phyloP scores from a whole-genome alignment of 306 rosid genomes.

The Cucumis melo region DNA sequence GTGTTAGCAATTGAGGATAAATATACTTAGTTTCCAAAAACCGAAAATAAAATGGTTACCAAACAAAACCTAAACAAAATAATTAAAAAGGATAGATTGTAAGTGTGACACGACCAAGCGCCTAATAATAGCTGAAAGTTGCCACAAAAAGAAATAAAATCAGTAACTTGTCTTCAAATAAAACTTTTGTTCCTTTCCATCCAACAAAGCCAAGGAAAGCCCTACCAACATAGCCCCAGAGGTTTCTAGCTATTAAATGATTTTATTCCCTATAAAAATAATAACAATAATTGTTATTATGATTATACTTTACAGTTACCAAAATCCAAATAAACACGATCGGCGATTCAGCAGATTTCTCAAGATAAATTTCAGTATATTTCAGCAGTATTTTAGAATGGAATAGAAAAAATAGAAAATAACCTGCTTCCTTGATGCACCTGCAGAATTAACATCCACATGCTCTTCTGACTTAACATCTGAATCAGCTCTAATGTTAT shows the following conservation, averaged over 20 bases:
- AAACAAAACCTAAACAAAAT: neutral
- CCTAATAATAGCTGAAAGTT: neutral
- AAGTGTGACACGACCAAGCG: neutral
- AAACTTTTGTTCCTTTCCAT: neutral
- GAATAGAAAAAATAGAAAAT: constrained; percentile 1
- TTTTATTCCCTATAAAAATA: neutral
- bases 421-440: constrained; percentile 62
- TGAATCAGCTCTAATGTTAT: constrained; percentile 14
- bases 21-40: no score
- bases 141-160: neutral
- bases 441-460: constrained; percentile 28
- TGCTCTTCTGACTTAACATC: constrained; percentile 45
- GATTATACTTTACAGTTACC: neutral
- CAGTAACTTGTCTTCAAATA: neutral
- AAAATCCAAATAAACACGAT: neutral
- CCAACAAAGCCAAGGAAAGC: neutral
- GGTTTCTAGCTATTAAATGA: neutral
- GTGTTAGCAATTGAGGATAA: no score
- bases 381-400: neutral
- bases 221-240: neutral
- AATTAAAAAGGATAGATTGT: neutral
- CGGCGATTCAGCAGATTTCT: neutral
- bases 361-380: constrained; percentile 2
- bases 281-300: no score
- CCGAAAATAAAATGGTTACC: no score